Conservation (phyloP, 306 rosid genomes). For the Dalbergia cultrata region DNA sequence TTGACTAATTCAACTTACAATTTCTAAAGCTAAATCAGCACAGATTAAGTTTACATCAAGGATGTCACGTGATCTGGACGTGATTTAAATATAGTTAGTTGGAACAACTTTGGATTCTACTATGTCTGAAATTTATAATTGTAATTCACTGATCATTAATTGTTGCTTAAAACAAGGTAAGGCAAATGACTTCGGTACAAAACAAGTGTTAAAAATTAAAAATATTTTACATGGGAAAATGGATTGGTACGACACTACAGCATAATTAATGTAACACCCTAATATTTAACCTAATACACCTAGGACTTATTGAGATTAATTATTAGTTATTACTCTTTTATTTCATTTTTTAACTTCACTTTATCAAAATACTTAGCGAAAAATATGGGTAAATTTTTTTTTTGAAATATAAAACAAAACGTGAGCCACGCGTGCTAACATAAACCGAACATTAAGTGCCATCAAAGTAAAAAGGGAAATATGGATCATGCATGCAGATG, state of each 20-base stretch:
- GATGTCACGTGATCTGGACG: conserved; percentile 73
- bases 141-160: conserved; percentile 45
- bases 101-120: conserved; percentile 82
- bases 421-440: no score
- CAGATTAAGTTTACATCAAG: conserved; percentile 36
- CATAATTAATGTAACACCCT: no score
- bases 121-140: conserved; percentile 51
- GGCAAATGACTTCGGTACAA: conserved; percentile 47
- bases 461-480: no score
- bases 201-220: conserved; percentile 12
- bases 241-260: conserved; percentile 10
- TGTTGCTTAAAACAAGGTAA: conserved; percentile 41
- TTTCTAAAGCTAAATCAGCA: conserved; percentile 74
- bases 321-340: no score
- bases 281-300: no score
- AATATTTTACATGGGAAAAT: conserved; percentile 46
- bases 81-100: conserved; percentile 59
- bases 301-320: no score
- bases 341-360: no score
- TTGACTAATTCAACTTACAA: conserved; percentile 73
- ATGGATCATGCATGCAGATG: no score
- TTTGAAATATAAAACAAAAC: no score
- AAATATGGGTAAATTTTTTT: no score
- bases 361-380: no score
- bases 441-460: no score